These are phyloP conservation scores for Serendipita sp. DNA, from an alignment of 768 basidiomycete genomes.

Conservation along the genomic window DNA sequence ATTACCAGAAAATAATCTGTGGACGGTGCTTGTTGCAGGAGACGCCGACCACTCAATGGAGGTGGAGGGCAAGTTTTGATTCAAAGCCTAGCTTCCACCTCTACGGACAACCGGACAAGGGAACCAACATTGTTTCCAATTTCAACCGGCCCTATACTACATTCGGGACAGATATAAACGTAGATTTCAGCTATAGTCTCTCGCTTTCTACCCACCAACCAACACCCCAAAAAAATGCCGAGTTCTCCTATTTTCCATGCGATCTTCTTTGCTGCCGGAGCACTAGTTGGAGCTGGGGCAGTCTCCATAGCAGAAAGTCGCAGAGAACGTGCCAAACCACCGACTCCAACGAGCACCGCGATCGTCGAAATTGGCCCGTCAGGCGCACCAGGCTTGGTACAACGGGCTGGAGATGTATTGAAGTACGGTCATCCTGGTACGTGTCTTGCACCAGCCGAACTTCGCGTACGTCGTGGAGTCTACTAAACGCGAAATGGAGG, in stretches of 20 bases:
- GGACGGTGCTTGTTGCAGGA: no score
- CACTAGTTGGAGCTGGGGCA: slow-evolving; percentile 59
- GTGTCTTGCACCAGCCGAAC: slow-evolving; percentile 11
- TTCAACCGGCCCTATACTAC: not conserved
- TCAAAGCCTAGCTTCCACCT: no score
- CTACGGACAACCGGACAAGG: no score
- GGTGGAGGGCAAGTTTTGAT: no score
- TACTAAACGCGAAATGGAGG: slow-evolving; percentile 2
- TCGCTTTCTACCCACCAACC: no score
- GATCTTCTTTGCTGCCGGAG: slow-evolving; percentile 70
- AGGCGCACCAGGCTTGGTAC: slow-evolving; percentile 32
- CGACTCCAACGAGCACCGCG: slow-evolving; percentile 7
- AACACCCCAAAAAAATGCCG: slow-evolving; percentile 22
- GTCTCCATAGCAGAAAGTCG: slow-evolving; percentile 15
- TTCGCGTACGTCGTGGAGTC: not conserved
- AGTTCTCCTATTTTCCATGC: slow-evolving; percentile 37
- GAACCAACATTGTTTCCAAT: not conserved
- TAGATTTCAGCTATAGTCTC: not conserved
- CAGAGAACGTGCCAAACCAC: not conserved
- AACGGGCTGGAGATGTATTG: slow-evolving; percentile 30
- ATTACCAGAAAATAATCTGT: no score
- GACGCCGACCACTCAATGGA: no score
- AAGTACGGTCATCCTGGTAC: slow-evolving; percentile 74
- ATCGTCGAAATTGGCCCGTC: slow-evolving; percentile 4
- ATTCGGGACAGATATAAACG: not conserved